Conservation (phyloP, 495 filamentous ascomycete species). For the Podospora conica region DNA sequence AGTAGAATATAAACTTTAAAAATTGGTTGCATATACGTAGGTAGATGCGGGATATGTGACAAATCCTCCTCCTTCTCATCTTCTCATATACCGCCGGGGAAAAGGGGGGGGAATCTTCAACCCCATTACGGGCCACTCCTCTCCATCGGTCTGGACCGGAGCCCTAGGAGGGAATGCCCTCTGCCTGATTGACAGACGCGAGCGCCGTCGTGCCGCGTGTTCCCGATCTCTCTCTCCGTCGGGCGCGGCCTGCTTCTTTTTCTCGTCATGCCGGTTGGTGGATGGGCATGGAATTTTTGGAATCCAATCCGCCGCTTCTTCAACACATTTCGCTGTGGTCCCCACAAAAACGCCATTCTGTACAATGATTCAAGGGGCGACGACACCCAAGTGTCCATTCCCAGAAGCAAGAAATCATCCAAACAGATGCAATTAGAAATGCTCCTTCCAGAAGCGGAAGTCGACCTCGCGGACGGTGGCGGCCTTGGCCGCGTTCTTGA, state of each 20-base stretch:
- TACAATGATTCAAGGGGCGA: background rate
- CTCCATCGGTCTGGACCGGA: too few species aligned
- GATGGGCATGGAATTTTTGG: background rate
- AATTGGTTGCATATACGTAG: background rate
- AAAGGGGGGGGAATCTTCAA: background rate
- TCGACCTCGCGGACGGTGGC: slow-evolving; percentile 49
- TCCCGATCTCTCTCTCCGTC: background rate
- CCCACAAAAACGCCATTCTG: background rate
- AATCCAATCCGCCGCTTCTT: background rate
- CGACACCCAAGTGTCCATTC: background rate
- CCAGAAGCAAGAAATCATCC: background rate
- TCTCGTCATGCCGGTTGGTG: background rate
- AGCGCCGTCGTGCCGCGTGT: background rate
- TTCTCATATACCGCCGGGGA: background rate
- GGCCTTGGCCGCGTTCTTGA: slow-evolving; percentile 68
- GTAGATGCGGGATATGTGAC: background rate
- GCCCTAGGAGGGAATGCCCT: too few species aligned
- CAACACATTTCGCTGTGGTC: background rate
- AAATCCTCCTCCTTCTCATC: background rate
- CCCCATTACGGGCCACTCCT: background rate
- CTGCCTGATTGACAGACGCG: too few species aligned
- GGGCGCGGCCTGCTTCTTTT: background rate
- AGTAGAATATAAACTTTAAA: background rate
- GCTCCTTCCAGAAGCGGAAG: slow-evolving; percentile 99
- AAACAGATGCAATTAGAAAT: slow-evolving; percentile 33